Base-by-base conservation (phyloP, 345 rosid species). In the Corchorus capsularis region DNA sequence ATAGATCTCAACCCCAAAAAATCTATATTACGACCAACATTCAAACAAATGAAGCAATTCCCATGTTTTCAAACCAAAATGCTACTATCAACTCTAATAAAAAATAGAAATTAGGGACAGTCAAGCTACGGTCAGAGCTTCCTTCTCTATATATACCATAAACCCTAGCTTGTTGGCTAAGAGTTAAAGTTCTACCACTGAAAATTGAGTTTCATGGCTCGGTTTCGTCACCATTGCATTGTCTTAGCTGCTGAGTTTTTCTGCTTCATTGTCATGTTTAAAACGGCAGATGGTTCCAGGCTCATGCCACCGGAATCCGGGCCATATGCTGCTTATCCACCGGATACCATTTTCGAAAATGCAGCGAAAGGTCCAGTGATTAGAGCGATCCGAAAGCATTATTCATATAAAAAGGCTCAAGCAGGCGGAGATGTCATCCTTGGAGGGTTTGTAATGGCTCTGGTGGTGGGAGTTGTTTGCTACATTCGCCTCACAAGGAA, bases 361-460 rank as follows among this genome's bases (percentile, higher is more conserved):
- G n/a, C 20, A 5, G 55, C 69, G 2, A 72, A 46, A 66, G 72
- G 37, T 59, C 81, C 83, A 6, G 76, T 37, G 9, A 77, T 56
- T 62, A 76, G 86, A 66, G 63, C 63, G 64, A 67, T 79, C 2
- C 76, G 64, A 27, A 73, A 71, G 82, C 85, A 83, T 70, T 86
- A 68, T 72, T 39, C 57, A 12, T 27, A 62, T 1, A 69, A 75
- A 0, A 45, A 50, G 47, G 64, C 69, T 16, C 68, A 68, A 0
- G 83, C 75, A 0, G 86, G 87, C 15, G 85, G 84, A 27, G 88
- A 80, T 57, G 77, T 85, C 72, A 72, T 83, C 64, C 83, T 85
- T 7, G 86, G 83, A 56, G 87, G 87, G 22, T 82, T 83, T 45
- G 37, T 79, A 43, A 47, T 43, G 39, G 86, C 74, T 14, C 22